Conservation (phyloP, 371 early-diverging fungal genomes). For the Lichtheimia corymbifera region DNA sequence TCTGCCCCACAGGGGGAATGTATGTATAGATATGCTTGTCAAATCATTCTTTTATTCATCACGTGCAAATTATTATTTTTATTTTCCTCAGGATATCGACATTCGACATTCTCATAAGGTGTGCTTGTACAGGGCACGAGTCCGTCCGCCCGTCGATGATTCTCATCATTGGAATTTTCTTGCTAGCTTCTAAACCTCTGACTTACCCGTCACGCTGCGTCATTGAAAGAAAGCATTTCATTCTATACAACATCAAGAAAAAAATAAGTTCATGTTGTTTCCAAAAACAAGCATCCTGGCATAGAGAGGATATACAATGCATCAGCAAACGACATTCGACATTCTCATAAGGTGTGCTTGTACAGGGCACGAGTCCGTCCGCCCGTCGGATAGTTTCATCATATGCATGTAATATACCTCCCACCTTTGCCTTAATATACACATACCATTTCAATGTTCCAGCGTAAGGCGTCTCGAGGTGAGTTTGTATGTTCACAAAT, state of each 20-base stretch:
- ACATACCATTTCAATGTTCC: neutral
- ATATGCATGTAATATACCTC: neutral
- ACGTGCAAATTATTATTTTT: too few relatives aligned
- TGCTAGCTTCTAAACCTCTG: neutral
- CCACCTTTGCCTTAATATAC: neutral
- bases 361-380: slow-evolving; percentile 44
- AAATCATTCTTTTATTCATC: too few relatives aligned
- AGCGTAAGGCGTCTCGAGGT: too few relatives aligned
- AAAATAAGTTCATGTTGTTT: neutral
- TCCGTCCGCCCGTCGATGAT: slow-evolving; percentile 40
- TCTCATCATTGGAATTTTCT: slow-evolving; percentile 20
- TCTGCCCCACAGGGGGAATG: too few relatives aligned
- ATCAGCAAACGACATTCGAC: slow-evolving; percentile 15
- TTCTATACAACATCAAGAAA: neutral
- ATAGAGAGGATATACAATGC: neutral
- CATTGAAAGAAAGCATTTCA: too few relatives aligned
- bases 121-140: slow-evolving; percentile 39
- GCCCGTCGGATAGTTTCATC: slow-evolving; percentile 37
- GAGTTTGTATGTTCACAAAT: too few relatives aligned
- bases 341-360: slow-evolving; percentile 32
- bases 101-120: slow-evolving; percentile 32
- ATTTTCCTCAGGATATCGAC: too few relatives aligned
- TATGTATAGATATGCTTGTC: too few relatives aligned
- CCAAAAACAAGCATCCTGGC: neutral
- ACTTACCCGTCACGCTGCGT: neutral